These are phyloP conservation scores for Sechiopsis laciniata DNA, from an alignment of 306 rosid genomes.

Conservation along the genomic window DNA sequence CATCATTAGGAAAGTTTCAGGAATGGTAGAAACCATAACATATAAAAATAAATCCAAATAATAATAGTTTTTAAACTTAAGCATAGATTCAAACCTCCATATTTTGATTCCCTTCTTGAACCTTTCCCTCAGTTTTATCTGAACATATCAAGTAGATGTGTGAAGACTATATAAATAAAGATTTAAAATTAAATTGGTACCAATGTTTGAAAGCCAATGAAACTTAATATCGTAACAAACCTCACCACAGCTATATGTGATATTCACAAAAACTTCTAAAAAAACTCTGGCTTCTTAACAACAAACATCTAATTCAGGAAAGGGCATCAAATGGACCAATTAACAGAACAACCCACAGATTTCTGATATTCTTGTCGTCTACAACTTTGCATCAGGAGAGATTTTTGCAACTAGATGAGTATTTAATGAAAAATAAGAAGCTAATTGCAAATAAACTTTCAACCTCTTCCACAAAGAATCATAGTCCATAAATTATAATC, in stretches of 20 bases:
- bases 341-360: background rate
- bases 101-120: conserved; percentile 35
- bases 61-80: conserved; percentile 26
- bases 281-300: background rate
- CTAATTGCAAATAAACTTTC: background rate
- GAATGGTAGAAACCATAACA: conserved; percentile 22
- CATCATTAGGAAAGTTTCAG: conserved; percentile 26
- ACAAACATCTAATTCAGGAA: background rate
- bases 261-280: background rate
- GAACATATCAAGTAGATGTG: conserved; percentile 27
- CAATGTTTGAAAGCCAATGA: background rate
- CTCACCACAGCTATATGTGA: background rate
- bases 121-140: conserved; percentile 47
- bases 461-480: background rate
- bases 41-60: conserved; percentile 22
- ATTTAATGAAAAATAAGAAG: background rate
- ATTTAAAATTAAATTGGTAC: background rate
- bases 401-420: background rate
- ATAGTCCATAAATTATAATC: background rate
- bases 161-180: background rate
- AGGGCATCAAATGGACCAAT: background rate
- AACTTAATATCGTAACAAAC: background rate
- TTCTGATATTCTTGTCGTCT: background rate
- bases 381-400: background rate
- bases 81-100: conserved; percentile 50